These are phyloP conservation scores for Inga oerstediana DNA, from an alignment of 306 rosid genomes.

Conservation along the genomic window DNA sequence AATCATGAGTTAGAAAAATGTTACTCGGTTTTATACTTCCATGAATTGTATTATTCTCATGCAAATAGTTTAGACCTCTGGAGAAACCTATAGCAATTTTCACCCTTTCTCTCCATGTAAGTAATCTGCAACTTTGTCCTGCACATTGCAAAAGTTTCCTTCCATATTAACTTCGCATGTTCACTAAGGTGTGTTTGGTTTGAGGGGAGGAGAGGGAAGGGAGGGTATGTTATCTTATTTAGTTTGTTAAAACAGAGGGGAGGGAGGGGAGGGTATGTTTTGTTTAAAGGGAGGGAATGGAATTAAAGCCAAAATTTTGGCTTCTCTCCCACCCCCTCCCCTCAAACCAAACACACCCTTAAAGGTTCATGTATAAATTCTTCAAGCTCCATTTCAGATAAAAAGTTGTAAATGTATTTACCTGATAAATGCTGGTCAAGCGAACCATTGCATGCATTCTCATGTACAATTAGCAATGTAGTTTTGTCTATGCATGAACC, in stretches of 20 bases:
- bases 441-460: conserved; percentile 73
- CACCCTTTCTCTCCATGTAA: conserved; percentile 77
- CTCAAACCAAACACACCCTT: too few relatives aligned
- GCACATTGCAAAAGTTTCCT: conserved; percentile 33
- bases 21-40: conserved; percentile 79
- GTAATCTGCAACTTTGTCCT: conserved; percentile 47
- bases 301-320: too few relatives aligned
- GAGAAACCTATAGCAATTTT: conserved; percentile 73
- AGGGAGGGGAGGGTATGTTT: too few relatives aligned
- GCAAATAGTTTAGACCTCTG: conserved; percentile 70
- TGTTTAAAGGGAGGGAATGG: too few relatives aligned
- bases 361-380: neutral
- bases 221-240: too few relatives aligned
- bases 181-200: neutral
- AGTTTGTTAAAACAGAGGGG: too few relatives aligned
- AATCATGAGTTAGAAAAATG: conserved; percentile 77
- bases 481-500: conserved; percentile 67
- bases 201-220: too few relatives aligned
- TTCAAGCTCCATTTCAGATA: conserved; percentile 5
- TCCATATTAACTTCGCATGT: neutral
- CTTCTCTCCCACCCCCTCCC: too few relatives aligned
- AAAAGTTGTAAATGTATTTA: conserved; percentile 41
- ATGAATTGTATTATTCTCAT: conserved; percentile 67
- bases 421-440: conserved; percentile 69
- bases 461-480: conserved; percentile 61